Conservation (phyloP, 1,284 basidiomycete species). For the Agroathelia rolfsii region DNA sequence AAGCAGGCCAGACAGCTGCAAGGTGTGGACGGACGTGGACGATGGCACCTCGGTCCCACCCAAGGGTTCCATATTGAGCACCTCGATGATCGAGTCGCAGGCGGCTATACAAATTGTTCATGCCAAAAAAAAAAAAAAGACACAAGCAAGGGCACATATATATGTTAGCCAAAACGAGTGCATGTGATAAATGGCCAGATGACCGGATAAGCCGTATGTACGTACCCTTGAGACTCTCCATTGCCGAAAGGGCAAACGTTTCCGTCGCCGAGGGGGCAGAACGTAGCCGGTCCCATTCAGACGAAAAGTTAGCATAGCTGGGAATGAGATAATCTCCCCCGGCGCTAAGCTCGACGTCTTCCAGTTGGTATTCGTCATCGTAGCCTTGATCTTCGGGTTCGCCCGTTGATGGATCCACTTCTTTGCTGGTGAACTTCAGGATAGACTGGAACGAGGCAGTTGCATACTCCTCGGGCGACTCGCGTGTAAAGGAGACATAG, state of each 20-base stretch:
- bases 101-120: too few relatives aligned
- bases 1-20: slow-evolving; percentile 87
- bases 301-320: slow-evolving; percentile 82
- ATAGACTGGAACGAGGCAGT: slow-evolving; percentile 84
- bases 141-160: slow-evolving; percentile 11
- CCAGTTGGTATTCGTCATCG: slow-evolving; percentile 96
- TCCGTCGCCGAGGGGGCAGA: slow-evolving; percentile 74
- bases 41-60: slow-evolving; percentile 81
- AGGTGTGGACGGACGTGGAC: slow-evolving; percentile 85
- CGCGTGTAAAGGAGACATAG: slow-evolving; percentile 92
- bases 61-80: slow-evolving; percentile 93
- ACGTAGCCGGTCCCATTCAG: slow-evolving; percentile 92
- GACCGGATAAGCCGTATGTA: slow-evolving; percentile 11
- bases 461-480: slow-evolving; percentile 68
- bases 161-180: slow-evolving; percentile 7
- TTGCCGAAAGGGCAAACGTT: slow-evolving; percentile 88
- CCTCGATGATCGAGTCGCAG: slow-evolving; percentile 87
- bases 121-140: too few relatives aligned
- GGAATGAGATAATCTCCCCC: slow-evolving; percentile 92
- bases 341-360: slow-evolving; percentile 89
- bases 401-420: slow-evolving; percentile 93
- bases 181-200: slow-evolving; percentile 11
- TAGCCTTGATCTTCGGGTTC: slow-evolving; percentile 98
- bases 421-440: slow-evolving; percentile 97
- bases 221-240: slow-evolving; percentile 90